Base-by-base conservation (phyloP, 1,284 basidiomycete genomes). In the Ustanciosporium gigantosporum region DNA sequence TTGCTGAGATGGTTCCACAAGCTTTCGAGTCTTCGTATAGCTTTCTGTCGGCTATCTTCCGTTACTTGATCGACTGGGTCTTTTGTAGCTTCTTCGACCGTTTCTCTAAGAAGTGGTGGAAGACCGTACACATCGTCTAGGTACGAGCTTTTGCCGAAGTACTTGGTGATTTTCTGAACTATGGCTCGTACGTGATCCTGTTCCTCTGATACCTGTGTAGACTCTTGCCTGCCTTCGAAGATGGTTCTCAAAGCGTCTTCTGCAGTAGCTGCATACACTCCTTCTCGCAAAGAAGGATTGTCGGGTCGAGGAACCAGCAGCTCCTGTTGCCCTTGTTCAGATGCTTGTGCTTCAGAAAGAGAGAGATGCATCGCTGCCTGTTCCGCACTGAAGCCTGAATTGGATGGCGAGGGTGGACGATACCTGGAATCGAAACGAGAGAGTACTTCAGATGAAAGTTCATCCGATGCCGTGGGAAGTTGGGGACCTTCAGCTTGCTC, bases 101-200 rank as follows among this genome's bases (percentile, higher is more conserved):
- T 58, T 39, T 64, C 46, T 3, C 36, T 16, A 22, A 64, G 25
- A 3, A 58, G 21, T 0, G 50, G 50, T 2, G 29, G 19, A 0
- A 36, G 23, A 3, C 60, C 60, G 22, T 64, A 64, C 1, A 64
- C 60, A 19, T 64, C 60, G 16, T 64, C 43, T 2, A 50, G n/a
- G 22, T 53, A 50, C 31, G 36, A 52, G 13, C 35, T 31, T 0
- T 32, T 40, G 1, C 34, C 52, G 31, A 62, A 62, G 17, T 31
- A 57, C 3, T 29, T 20, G 6, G 52, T 53, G 46, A 64, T 53
- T 41, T 46, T 53, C 6, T 25, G 21, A 1, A 58, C 46, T 2
- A 64, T 37, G 16, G 20, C 25, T 14, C 13, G 22, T 17, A 17
- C 37, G 21, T 41, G 25, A 5, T 46, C 40, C 4, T 13, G 9